Percentiles rank a stretch among this genome's conserved stretches.
phyloP scores from a whole-genome alignment of 225 moss, liverwort and hornwort species.

The Anthoceros angustus region DNA sequence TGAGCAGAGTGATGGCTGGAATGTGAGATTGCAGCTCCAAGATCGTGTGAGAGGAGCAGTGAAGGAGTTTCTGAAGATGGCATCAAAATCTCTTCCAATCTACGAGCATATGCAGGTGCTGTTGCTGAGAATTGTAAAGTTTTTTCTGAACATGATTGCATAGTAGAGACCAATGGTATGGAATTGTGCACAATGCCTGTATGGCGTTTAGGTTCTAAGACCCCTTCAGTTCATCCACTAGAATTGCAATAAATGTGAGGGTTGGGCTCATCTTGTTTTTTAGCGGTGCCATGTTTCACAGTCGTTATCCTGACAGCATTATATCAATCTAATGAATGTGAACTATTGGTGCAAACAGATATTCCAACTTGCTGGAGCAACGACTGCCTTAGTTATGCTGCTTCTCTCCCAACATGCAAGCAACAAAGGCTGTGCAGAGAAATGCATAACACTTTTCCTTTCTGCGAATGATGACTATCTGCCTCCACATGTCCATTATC shows the following conservation, averaged over 20 bases:
- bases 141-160: no score
- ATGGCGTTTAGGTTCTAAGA: no score
- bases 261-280: no score
- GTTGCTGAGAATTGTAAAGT: no score
- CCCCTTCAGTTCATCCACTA: no score
- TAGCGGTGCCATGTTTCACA: no score
- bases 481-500: constrained; percentile 68
- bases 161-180: no score
- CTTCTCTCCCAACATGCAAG: constrained; percentile 64
- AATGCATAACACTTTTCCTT: constrained; percentile 64
- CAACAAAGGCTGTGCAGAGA: constrained; percentile 96
- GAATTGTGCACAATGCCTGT: no score
- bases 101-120: constrained; percentile 83
- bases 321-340: neutral
- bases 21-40: constrained; percentile 58
- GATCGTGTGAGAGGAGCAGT: constrained; percentile 75
- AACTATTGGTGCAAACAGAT: constrained; percentile 33
- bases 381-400: constrained; percentile 77
- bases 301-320: no score
- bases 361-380: constrained; percentile 91
- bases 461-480: constrained; percentile 80
- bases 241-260: no score
- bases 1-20: constrained; percentile 12
- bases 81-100: constrained; percentile 74
- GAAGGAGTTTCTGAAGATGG: constrained; percentile 92